Evolutionary conservation across 495 filamentous ascomycete genomes (phyloP).

Genomic region (Penicillium simplicissimum): DNA sequence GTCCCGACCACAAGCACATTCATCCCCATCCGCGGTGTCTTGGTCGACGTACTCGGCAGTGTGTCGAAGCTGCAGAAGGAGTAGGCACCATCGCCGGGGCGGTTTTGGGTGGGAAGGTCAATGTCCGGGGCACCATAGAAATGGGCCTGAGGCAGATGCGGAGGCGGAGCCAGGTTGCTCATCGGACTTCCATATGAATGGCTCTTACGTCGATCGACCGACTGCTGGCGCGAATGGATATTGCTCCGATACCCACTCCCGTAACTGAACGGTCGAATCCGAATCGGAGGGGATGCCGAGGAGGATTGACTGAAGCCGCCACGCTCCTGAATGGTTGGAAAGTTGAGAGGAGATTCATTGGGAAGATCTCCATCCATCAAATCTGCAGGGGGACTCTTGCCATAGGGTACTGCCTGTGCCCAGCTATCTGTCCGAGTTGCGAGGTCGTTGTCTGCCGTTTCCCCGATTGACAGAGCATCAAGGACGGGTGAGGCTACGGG

Average conservation of each 20-base stretch:
- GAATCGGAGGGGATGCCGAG: conserved; percentile 48
- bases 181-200: conserved; percentile 47
- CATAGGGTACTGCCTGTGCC: conserved; percentile 50
- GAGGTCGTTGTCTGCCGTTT: conserved; percentile 37
- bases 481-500: conserved; percentile 46
- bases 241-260: conserved; percentile 43
- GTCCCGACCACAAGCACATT: conserved; percentile 76
- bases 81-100: conserved; percentile 57
- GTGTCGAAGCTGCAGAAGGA: conserved; percentile 81
- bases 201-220: conserved; percentile 43
- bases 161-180: conserved; percentile 63
- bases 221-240: conserved; percentile 42
- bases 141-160: conserved; percentile 79
- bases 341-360: conserved; percentile 46
- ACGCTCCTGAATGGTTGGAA: conserved; percentile 40
- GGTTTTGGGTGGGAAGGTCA: conserved; percentile 38
- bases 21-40: conserved; percentile 51
- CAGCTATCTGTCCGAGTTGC: conserved; percentile 47
- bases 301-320: conserved; percentile 53
- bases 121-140: conserved; percentile 61
- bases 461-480: conserved; percentile 41
- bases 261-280: conserved; percentile 47
- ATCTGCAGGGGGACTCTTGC: conserved; percentile 51
- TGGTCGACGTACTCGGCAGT: conserved; percentile 52
- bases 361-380: conserved; percentile 43